Conservation (phyloP, 768 basidiomycete species). For the Suillus lakei region DNA sequence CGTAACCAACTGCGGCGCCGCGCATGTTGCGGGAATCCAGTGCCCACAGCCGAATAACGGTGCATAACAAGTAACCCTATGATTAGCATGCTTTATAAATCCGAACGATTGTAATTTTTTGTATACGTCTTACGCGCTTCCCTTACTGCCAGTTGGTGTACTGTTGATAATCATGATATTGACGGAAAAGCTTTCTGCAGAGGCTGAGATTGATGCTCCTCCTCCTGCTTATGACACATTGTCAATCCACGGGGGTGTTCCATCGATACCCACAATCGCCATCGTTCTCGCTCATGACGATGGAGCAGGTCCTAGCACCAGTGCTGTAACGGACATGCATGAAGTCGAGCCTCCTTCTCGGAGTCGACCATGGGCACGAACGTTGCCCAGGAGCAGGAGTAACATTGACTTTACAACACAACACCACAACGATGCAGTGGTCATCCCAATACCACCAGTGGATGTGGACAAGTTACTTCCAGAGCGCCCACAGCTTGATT, state of each 20-base stretch:
- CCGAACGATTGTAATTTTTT: not conserved
- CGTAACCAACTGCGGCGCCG: not conserved
- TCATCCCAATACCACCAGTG: not conserved
- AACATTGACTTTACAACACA: not conserved
- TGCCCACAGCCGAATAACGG: not conserved
- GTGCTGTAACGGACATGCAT: not conserved
- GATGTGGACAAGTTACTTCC: not conserved
- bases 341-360: not conserved
- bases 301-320: not conserved
- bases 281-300: not conserved
- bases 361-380: not conserved
- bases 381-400: slow-evolving; percentile 2
- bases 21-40: not conserved
- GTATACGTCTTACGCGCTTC: not conserved
- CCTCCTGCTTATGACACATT: slow-evolving; percentile 5
- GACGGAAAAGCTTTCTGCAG: slow-evolving; percentile 1
- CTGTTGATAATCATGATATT: not conserved
- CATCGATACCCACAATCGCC: not conserved
- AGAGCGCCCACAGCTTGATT: slow-evolving; percentile 2
- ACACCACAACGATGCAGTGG: not conserved
- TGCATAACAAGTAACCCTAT: not conserved
- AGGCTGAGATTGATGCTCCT: not conserved
- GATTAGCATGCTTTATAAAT: not conserved
- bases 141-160: not conserved
- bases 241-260: not conserved